Evolutionary conservation across 2,329 filamentous ascomycete genomes (phyloP).

Genomic region (Epichloe sylvatica): DNA sequence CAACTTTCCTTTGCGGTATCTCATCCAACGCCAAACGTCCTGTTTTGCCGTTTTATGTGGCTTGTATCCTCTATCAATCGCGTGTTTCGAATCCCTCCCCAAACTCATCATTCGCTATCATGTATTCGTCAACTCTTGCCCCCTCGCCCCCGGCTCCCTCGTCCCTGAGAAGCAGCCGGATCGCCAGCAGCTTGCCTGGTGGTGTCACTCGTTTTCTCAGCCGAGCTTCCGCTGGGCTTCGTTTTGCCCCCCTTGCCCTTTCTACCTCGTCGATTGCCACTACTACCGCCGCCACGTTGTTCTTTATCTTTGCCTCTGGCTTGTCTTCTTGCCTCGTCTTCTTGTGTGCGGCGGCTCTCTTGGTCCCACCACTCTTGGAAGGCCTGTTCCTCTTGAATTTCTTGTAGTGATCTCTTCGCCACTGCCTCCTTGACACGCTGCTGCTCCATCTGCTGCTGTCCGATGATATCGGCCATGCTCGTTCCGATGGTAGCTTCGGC

Average conservation of each 20-base stretch:
- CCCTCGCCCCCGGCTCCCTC: slow-evolving; percentile 1
- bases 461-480: slow-evolving; percentile 78
- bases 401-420: slow-evolving; percentile 77
- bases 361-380: slow-evolving; percentile 96
- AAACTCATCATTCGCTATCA: background rate
- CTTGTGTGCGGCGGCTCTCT: slow-evolving; percentile 59
- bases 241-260: slow-evolving; percentile 16
- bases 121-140: background rate
- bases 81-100: background rate
- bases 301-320: slow-evolving; percentile 26
- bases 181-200: slow-evolving; percentile 4
- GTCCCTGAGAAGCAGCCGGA: background rate
- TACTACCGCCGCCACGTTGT: slow-evolving; percentile 7
- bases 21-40: background rate
- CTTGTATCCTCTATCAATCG: background rate
- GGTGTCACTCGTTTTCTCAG: slow-evolving; percentile 9
- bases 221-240: slow-evolving; percentile 8
- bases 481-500: slow-evolving; percentile 52
- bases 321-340: slow-evolving; percentile 38
- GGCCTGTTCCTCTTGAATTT: slow-evolving; percentile 92
- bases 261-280: slow-evolving; percentile 16
- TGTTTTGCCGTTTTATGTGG: background rate
- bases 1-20: background rate
- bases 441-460: slow-evolving; percentile 74
- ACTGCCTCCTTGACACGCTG: slow-evolving; percentile 68